Percentiles rank a stretch among this genome's conserved stretches.
phyloP scores from a whole-genome alignment of 139 green algal species.

The Micractinium conductrix region DNA sequence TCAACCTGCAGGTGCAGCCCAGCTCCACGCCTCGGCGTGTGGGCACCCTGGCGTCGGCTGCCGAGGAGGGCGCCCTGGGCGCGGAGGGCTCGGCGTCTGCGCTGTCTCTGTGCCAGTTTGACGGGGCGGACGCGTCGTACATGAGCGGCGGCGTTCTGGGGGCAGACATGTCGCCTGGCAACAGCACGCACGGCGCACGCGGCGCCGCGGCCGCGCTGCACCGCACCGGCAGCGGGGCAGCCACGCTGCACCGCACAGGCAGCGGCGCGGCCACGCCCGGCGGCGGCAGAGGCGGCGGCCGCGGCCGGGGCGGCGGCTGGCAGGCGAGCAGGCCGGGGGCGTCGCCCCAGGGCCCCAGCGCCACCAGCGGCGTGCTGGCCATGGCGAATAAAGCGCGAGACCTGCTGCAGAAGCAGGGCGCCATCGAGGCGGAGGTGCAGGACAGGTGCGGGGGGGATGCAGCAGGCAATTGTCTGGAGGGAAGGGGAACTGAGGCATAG shows the following conservation, averaged over 20 bases:
- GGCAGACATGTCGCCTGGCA: conserved; percentile 12
- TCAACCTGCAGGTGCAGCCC: conserved; percentile 31
- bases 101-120: conserved; percentile 11
- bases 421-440: conserved; percentile 57
- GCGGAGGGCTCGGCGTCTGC: not conserved
- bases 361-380: conserved; percentile 31
- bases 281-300: too few species aligned
- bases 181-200: conserved; percentile 10
- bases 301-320: not conserved
- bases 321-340: not conserved
- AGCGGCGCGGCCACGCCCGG: not conserved
- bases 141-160: not conserved
- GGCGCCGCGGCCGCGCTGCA: not conserved
- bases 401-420: conserved; percentile 70
- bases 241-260: not conserved
- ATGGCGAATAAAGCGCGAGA: conserved; percentile 52
- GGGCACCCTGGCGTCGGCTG: not conserved
- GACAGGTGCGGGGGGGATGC: conserved; percentile 36
- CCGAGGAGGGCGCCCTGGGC: not conserved
- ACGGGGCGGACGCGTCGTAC: conserved; percentile 17
- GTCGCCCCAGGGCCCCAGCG: not conserved
- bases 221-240: not conserved
- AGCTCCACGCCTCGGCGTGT: not conserved
- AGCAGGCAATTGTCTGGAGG: too few species aligned
- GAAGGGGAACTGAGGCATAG: too few species aligned